These are phyloP conservation scores for Zalerion maritima DNA, from an alignment of 495 filamentous ascomycete species.

Conservation along the genomic window DNA sequence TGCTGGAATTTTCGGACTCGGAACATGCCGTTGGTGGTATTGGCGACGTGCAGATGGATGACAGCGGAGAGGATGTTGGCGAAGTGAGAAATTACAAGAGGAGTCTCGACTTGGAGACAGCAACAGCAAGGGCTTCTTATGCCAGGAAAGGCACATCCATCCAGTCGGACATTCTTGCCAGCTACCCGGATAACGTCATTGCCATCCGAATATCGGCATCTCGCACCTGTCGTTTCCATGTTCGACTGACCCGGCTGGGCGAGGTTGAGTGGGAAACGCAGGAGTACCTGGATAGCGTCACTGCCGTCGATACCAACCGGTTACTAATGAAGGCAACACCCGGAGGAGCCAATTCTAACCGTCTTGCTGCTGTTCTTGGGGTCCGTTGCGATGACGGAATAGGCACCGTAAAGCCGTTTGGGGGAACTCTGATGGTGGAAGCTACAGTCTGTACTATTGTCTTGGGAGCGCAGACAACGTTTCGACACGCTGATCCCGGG, in stretches of 20 bases:
- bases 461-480: too few species aligned
- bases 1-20: conserved; percentile 34
- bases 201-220: conserved; percentile 25
- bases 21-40: too few species aligned
- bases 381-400: conserved; percentile 14
- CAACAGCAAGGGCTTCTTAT: conserved; percentile 24
- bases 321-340: conserved; percentile 28
- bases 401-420: conserved; percentile 14
- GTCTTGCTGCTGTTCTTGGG: conserved; percentile 18
- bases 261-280: conserved; percentile 21
- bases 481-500: conserved; percentile 16
- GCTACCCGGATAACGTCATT: conserved; percentile 27
- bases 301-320: conserved; percentile 9
- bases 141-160: conserved; percentile 19
- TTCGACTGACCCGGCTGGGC: conserved; percentile 7
- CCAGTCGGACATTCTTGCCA: conserved; percentile 22
- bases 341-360: conserved; percentile 19
- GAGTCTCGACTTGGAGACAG: conserved; percentile 26
- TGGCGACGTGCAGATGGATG: too few species aligned
- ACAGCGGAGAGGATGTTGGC: conserved; percentile 16
- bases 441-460: too few species aligned
- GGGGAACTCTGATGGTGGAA: conserved; percentile 21
- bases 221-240: conserved; percentile 2
- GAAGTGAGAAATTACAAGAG: conserved; percentile 26
- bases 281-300: conserved; percentile 25